Conservation (phyloP, 129 eudicot genomes). For the Chrysanthemum lavandulifolium region DNA sequence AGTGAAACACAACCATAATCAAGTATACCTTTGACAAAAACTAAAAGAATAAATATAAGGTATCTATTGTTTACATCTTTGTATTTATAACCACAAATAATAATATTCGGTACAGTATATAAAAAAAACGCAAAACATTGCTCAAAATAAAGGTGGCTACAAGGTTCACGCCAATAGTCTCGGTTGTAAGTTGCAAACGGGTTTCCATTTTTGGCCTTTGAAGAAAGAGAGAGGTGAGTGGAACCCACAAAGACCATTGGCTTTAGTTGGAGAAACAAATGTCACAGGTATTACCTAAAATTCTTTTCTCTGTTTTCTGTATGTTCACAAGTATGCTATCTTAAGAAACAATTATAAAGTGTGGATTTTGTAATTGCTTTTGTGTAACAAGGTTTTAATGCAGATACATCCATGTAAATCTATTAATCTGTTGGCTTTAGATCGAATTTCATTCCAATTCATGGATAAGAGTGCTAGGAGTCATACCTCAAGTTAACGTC, state of each 20-base stretch:
- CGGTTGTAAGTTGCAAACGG: background rate
- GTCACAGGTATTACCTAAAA: too few relatives aligned
- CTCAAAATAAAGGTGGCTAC: conserved; percentile 5
- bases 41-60: too few relatives aligned
- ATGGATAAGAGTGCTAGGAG: background rate
- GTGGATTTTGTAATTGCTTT: conserved; percentile 5
- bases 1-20: too few relatives aligned
- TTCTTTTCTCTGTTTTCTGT: too few relatives aligned
- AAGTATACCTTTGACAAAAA: too few relatives aligned
- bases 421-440: background rate
- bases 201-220: conserved; percentile 29
- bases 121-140: background rate
- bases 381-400: background rate
- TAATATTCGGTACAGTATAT: background rate
- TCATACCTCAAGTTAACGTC: too few relatives aligned
- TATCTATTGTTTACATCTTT: too few relatives aligned
- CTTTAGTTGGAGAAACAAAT: conserved; percentile 19
- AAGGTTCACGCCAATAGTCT: conserved; percentile 10
- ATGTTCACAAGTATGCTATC: too few relatives aligned
- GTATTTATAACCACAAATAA: background rate
- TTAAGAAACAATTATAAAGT: too few relatives aligned
- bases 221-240: conserved; percentile 32
- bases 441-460: background rate
- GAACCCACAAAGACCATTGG: conserved; percentile 36
- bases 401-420: background rate